Evolutionary conservation across 1,284 basidiomycete genomes (phyloP), one percentile per base, ranked within the genome.

Genomic region (Cutaneotrichosporon sp.): DNA sequence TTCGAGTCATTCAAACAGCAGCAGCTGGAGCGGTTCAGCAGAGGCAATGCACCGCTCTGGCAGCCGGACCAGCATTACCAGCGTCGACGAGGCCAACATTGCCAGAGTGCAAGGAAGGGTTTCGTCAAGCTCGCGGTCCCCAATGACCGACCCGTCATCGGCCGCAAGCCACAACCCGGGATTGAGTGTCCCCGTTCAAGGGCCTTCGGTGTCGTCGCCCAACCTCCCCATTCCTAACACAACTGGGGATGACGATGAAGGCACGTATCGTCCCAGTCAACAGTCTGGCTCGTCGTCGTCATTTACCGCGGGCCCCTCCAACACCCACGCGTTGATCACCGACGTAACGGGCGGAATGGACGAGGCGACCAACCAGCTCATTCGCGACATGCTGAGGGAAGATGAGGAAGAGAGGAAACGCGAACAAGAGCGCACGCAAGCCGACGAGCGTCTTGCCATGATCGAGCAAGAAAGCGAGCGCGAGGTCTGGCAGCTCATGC

Each of bases 381-480:
- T 74, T 14, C 57, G 62, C 17, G 52, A 64, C 26, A 35, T 69
- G 5, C 62, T 64, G 34, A 46, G 59, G 16, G 67, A 72, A 52
- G 68, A 70, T n/a, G 60, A 66, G 16, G 65, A 71, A 37, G 44
- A 57, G 25, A 52, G 17, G 51, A 47, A 4, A 57, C 59, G 34
- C 53, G 56, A n/a, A 8, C 19, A 16, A 50, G 67, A 22, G 35
- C 17, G 4, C 35, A 38, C 9, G 1, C 7, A 17, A 19, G 62
- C 61, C 32, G 74, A 75, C 49, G 63, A 67, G 46, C 60, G 63
- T 37, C 48, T 72, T 3, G 74, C 74, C 2, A 54, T 67, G 44
- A 59, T 61, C 34, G 69, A 71, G 43, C 74, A 75, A 56, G 67
- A 70, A 44, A 62, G 60, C 29, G 74, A 75, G 52, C 63, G 70